Evolutionary conservation across 495 filamentous ascomycete genomes (phyloP).

Genomic region (Halenospora varia): DNA sequence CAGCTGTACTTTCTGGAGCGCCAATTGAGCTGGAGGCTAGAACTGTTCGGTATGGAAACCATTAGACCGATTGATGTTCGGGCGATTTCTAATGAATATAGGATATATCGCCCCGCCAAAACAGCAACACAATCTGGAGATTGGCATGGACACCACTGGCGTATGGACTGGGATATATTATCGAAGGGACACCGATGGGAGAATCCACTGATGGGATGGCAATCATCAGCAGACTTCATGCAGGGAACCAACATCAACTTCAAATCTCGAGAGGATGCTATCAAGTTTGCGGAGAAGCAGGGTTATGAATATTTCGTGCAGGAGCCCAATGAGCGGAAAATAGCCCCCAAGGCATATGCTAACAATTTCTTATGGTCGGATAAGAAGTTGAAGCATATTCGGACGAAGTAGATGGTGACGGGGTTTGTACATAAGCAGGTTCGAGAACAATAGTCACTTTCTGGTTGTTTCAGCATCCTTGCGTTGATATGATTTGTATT

Average conservation of each 20-base stretch:
- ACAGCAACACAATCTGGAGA: constrained; percentile 90
- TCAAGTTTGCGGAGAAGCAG: constrained; percentile 94
- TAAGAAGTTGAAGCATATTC: constrained; percentile 84
- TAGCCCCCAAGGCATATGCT: constrained; percentile 90
- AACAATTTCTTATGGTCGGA: constrained; percentile 88
- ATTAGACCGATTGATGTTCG: too few relatives aligned
- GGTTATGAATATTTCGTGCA: constrained; percentile 99
- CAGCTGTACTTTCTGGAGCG: constrained; percentile 85
- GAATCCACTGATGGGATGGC: constrained; percentile 98
- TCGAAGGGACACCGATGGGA: constrained; percentile 90
- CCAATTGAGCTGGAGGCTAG: constrained; percentile 90
- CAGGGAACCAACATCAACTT: constrained; percentile 89
- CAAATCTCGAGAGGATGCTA: constrained; percentile 91
- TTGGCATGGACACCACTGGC: constrained; percentile 80
- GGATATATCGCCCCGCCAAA: constrained; percentile 87
- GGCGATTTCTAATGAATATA: too few relatives aligned
- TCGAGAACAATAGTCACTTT: background rate
- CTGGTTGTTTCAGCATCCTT: background rate
- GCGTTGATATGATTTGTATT: background rate
- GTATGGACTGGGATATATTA: constrained; percentile 97
- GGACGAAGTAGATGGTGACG: constrained; percentile 69
- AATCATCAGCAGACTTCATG: constrained; percentile 89
- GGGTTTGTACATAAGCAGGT: constrained; percentile 23
- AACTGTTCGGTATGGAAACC: constrained; percentile 87
- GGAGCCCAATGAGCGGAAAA: constrained; percentile 84